A percentile compares a stretch with the other conserved stretches of the same genome.
phyloP scores from a whole-genome alignment of 2,329 filamentous ascomycete species.

The Aspergillus sp. region DNA sequence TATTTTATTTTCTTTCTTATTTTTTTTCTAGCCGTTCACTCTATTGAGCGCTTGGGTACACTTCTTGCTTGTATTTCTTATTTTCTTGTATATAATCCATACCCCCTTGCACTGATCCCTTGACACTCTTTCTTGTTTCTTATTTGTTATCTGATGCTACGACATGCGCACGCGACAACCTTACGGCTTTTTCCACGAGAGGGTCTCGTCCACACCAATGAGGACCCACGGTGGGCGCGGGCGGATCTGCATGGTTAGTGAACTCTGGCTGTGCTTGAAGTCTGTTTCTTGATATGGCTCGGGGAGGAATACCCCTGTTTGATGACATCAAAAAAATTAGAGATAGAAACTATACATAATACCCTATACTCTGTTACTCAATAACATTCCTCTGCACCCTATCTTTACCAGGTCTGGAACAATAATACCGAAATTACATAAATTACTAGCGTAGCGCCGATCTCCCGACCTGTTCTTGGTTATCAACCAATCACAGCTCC shows the following conservation, averaged over 20 bases:
- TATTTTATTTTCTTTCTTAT: not conserved
- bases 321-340: not conserved
- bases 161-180: not conserved
- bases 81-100: not conserved
- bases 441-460: slow-evolving; percentile 1
- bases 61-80: not conserved
- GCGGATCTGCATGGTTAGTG: not conserved
- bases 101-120: too few species aligned
- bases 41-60: not conserved
- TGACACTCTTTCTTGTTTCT: not conserved
- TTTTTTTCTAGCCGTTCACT: not conserved
- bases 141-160: not conserved
- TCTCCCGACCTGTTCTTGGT: slow-evolving; percentile 1
- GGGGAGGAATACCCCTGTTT: too few species aligned
- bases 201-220: not conserved
- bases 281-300: not conserved
- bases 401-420: not conserved
- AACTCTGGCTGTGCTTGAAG: not conserved
- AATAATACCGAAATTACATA: not conserved
- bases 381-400: not conserved
- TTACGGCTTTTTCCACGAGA: not conserved
- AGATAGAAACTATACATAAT: not conserved
- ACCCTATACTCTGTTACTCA: not conserved
- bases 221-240: not conserved
- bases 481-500: not conserved